Evolutionary conservation across 129 eudicot genomes (phyloP), one percentile per base, ranked within the genome.

Genomic region (Ambrosia trifida): DNA sequence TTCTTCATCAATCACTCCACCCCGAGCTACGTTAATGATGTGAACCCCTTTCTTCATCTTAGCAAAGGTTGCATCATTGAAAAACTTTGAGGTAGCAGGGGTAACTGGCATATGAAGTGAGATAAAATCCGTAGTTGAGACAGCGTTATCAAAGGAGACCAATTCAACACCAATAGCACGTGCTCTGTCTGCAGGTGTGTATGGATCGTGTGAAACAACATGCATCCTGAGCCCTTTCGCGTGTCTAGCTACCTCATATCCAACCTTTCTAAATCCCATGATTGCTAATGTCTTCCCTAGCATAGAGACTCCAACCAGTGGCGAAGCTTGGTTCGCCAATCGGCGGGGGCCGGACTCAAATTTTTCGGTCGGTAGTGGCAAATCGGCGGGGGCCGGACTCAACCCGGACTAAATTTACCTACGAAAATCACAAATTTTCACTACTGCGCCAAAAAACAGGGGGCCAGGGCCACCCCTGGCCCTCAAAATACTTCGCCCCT

Each of bases 71-170:
- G 78, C 83, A 63, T 89, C 96, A 45, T 84, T 89, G 17, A 89
- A 82, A 11, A 86, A 28, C 77, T 89, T 89, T 50, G 72, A 70
- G 7, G 96, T 89, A 3, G 89, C 66, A 7, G 92, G 88, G 18
- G 96, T 89, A 30, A 89, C 92, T 18, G 96, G 96, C 89, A 89
- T 89, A 70, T 89, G 96, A 72, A 89, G 96, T 9, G 96, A 86
- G 31, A 89, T 68, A 62, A 89, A 89, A 71, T 89, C 83, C 0
- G 92, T 90, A 11, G 86, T 80, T 32, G 96, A 68, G 41, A 89
- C 62, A 56, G 96, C 96, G 57, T 89, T 49, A 30, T 89, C 90
- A 54, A 89, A 86, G 2, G 88, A 74, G 52, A 89, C 86, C 64
- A 89, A 60, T 2, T 89, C 92, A 43, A 89, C 96, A 20, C 96